Evolutionary conservation across 2,329 filamentous ascomycete genomes (phyloP).

Genomic region (Trichoderma oligosporum): DNA sequence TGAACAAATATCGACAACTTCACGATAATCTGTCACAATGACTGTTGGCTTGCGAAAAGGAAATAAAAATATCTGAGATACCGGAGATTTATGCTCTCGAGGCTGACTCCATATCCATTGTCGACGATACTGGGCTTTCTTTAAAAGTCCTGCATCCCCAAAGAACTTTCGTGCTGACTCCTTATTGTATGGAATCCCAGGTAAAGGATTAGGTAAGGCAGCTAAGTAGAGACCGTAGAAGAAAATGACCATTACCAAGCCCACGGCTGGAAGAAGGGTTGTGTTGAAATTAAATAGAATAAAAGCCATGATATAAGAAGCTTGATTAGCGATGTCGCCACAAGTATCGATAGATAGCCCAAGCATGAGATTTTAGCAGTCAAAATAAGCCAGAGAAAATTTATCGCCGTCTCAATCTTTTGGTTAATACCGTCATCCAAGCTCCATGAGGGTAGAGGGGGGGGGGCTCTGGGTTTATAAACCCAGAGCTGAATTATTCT

Average conservation of each 20-base stretch:
- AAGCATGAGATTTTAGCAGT: no score
- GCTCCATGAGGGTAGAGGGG: no score
- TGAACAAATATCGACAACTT: constrained; percentile 33
- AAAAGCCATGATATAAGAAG: not conserved
- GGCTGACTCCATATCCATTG: constrained; percentile 30
- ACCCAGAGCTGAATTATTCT: no score
- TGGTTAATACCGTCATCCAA: no score
- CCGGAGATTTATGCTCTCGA: constrained; percentile 26
- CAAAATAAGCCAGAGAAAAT: no score
- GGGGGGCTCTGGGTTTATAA: no score
- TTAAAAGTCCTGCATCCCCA: constrained; percentile 26
- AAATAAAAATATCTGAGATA: constrained; percentile 35
- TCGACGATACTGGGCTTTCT: constrained; percentile 23
- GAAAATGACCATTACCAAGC: not conserved
- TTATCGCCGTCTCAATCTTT: no score
- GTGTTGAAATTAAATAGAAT: not conserved
- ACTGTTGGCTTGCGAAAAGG: constrained; percentile 33
- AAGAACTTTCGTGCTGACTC: constrained; percentile 22
- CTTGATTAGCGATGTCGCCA: not conserved
- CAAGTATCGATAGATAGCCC: no score
- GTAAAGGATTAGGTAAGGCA: constrained; percentile 25
- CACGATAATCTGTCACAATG: constrained; percentile 33
- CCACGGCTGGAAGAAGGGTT: not conserved
- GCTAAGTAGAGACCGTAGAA: constrained; percentile 15
- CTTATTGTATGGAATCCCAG: constrained; percentile 29